Percentiles rank a stretch among this genome's conserved stretches.
Conservation (phyloP, 495 filamentous ascomycete species). For the Stereocaulon alpinum region DNA sequence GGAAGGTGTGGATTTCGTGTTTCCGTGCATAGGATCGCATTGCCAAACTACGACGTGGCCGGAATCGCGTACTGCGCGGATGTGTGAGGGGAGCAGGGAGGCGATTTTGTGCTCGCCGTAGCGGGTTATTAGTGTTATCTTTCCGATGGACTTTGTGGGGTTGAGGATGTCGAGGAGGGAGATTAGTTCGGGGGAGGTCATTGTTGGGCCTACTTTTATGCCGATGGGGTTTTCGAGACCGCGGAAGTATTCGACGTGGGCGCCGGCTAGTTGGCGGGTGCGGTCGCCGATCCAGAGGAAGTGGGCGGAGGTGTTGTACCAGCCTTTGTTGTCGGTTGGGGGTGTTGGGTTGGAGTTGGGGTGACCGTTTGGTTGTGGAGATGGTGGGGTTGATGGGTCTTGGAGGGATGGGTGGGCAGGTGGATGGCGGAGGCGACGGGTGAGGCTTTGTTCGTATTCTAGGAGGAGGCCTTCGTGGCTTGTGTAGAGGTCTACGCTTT, state of each 20-base stretch:
- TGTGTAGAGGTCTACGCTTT: slow-evolving; percentile 92
- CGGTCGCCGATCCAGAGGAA: slow-evolving; percentile 98
- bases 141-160: slow-evolving; percentile 68
- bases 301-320: slow-evolving; percentile 87
- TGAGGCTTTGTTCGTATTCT: slow-evolving; percentile 86
- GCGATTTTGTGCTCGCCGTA: slow-evolving; percentile 73
- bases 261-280: slow-evolving; percentile 82
- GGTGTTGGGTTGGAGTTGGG: not conserved
- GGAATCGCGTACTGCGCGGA: slow-evolving; percentile 63
- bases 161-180: slow-evolving; percentile 74
- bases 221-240: slow-evolving; percentile 92
- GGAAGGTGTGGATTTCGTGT: slow-evolving; percentile 47
- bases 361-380: slow-evolving; percentile 15
- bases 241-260: slow-evolving; percentile 94
- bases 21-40: slow-evolving; percentile 97
- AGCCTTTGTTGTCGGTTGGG: slow-evolving; percentile 33
- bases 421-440: slow-evolving; percentile 62
- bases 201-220: slow-evolving; percentile 88
- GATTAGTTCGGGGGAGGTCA: slow-evolving; percentile 60
- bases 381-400: slow-evolving; percentile 11
- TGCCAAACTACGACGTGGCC: slow-evolving; percentile 84
- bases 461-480: slow-evolving; percentile 91
- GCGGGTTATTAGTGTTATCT: slow-evolving; percentile 90
- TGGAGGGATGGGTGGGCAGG: slow-evolving; percentile 9
- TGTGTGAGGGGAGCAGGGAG: slow-evolving; percentile 65